phyloP scores from a whole-genome alignment of 2,329 filamentous ascomycete genomes.

The Colletotrichum sp. region DNA sequence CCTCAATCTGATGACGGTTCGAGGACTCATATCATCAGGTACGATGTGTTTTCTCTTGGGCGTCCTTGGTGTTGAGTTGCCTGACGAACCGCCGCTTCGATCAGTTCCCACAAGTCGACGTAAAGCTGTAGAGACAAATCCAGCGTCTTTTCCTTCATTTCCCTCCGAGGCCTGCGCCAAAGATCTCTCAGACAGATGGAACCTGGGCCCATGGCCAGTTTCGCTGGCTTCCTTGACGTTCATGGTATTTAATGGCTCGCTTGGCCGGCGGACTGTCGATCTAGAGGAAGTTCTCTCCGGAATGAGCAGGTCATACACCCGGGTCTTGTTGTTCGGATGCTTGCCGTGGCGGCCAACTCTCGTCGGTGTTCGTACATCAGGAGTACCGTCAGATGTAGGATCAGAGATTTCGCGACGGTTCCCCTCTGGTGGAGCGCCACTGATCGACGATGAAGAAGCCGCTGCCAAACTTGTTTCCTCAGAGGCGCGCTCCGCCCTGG shows the following conservation, averaged over 20 bases:
- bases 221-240: background rate
- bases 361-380: background rate
- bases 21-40: background rate
- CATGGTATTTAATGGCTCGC: background rate
- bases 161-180: background rate
- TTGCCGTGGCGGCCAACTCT: background rate
- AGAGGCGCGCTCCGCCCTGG: background rate
- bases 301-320: slow-evolving; percentile 25
- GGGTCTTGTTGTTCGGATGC: background rate
- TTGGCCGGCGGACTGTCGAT: background rate
- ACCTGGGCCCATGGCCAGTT: background rate
- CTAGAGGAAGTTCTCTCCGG: slow-evolving; percentile 33
- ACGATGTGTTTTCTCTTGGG: background rate
- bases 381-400: background rate
- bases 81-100: background rate
- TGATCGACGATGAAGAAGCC: background rate
- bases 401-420: background rate
- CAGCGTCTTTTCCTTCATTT: background rate
- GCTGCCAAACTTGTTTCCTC: background rate
- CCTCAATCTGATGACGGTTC: background rate
- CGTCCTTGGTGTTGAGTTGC: background rate
- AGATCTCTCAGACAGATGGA: background rate
- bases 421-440: background rate
- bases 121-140: background rate
- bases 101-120: background rate